phyloP scores from a whole-genome alignment of 176 grass and related monocot genomes.

The Otatea glauca region DNA sequence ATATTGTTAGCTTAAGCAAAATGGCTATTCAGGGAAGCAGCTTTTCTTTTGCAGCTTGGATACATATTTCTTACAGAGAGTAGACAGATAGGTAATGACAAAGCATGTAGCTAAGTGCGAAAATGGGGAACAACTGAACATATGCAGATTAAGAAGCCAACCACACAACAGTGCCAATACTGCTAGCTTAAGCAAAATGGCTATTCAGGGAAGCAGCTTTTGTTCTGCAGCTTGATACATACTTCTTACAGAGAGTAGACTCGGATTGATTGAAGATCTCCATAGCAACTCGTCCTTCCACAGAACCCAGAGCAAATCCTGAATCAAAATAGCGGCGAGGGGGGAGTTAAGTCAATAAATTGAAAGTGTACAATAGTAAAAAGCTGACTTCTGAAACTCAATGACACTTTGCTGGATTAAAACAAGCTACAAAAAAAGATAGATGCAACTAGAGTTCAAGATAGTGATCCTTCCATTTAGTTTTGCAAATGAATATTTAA shows the following conservation, averaged over 20 bases:
- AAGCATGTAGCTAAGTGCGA: background rate
- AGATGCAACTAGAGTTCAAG: background rate
- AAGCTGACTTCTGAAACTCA: background rate
- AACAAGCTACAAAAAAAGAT: conserved; percentile 3
- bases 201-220: background rate
- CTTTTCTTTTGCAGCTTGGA: background rate
- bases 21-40: background rate
- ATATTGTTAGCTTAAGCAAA: background rate
- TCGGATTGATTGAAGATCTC: conserved; percentile 71
- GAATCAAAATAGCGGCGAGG: conserved; percentile 22
- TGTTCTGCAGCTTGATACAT: conserved; percentile 17
- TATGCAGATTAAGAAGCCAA: conserved; percentile 13
- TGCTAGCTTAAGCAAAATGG: background rate
- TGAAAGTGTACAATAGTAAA: background rate
- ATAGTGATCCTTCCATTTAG: background rate
- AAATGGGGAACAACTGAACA: background rate
- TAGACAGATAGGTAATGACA: conserved; percentile 21
- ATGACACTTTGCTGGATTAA: conserved; percentile 7
- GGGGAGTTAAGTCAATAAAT: background rate
- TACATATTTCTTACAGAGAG: conserved; percentile 59
- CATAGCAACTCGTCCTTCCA: conserved; percentile 67
- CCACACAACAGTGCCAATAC: background rate
- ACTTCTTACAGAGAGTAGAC: conserved; percentile 56
- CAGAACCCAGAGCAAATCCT: conserved; percentile 66
- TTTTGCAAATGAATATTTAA: conserved; percentile 3